Conservation (phyloP, 1,284 basidiomycete genomes). For the Trametes sp. region DNA sequence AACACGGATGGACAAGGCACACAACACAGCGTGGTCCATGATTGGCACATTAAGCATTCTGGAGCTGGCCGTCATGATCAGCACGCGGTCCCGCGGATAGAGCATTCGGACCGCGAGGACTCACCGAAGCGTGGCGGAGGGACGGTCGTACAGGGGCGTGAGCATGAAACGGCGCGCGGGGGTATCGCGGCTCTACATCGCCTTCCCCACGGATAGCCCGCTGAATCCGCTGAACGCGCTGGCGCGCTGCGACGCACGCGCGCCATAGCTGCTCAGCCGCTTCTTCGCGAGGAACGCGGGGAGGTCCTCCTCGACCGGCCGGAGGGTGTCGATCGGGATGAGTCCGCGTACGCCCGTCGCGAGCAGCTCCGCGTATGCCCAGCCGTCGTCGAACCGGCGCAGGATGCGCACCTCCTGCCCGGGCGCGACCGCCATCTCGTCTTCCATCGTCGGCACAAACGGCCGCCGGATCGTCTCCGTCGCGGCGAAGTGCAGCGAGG, state of each 20-base stretch:
- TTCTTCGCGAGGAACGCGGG: slow-evolving; percentile 59
- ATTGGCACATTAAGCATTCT: slow-evolving; percentile 9
- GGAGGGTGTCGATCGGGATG: slow-evolving; percentile 71
- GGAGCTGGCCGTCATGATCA: neutral
- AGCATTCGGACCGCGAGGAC: neutral
- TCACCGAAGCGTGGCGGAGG: neutral
- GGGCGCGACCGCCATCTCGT: slow-evolving; percentile 61
- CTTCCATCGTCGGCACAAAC: slow-evolving; percentile 62
- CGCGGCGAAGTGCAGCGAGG: slow-evolving; percentile 45
- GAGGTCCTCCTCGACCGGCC: slow-evolving; percentile 54
- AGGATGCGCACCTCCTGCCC: slow-evolving; percentile 63
- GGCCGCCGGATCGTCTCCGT: slow-evolving; percentile 59
- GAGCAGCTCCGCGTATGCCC: slow-evolving; percentile 55
- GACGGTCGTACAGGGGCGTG: neutral
- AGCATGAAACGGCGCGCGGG: neutral
- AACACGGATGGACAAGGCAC: slow-evolving; percentile 5
- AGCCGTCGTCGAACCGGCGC: slow-evolving; percentile 70
- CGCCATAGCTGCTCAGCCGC: slow-evolving; percentile 51
- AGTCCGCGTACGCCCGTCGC: slow-evolving; percentile 46
- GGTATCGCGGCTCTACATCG: slow-evolving; percentile 11
- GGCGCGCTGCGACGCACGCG: slow-evolving; percentile 15
- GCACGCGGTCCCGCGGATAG: neutral
- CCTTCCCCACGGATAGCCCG: slow-evolving; percentile 23
- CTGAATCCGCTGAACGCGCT: slow-evolving; percentile 27
- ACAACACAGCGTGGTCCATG: slow-evolving; percentile 13